phyloP scores from a whole-genome alignment of 2,329 filamentous ascomycete genomes.

The Balansia obtecta region DNA sequence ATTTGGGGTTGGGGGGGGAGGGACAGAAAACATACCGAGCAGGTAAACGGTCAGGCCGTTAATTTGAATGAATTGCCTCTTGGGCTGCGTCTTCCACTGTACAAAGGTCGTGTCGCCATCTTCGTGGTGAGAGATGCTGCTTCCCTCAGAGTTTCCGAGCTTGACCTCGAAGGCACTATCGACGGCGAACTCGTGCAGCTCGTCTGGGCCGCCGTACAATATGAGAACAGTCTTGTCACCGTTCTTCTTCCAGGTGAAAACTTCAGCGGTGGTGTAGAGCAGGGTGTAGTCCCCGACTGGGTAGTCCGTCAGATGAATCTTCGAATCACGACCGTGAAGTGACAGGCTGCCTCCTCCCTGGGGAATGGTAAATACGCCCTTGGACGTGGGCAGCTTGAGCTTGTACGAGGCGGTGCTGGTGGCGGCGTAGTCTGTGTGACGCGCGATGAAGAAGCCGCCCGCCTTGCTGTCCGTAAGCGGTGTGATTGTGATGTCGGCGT shows the following conservation, averaged over 20 bases:
- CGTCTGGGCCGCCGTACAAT: conserved; percentile 49
- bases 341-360: conserved; percentile 43
- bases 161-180: conserved; percentile 11
- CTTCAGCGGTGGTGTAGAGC: conserved; percentile 57
- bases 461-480: conserved; percentile 43
- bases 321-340: conserved; percentile 52
- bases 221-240: conserved; percentile 45
- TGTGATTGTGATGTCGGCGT: conserved; percentile 43
- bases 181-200: conserved; percentile 50
- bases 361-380: conserved; percentile 44
- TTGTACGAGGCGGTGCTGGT: conserved; percentile 46
- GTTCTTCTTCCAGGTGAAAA: conserved; percentile 58
- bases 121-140: conserved; percentile 14
- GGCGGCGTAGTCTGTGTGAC: conserved; percentile 55
- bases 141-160: conserved; percentile 13
- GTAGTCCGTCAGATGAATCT: conserved; percentile 56
- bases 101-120: conserved; percentile 14
- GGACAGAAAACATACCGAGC: conserved; percentile 14
- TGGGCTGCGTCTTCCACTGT: conserved; percentile 19
- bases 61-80: conserved; percentile 19
- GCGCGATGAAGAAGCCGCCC: conserved; percentile 50
- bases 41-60: conserved; percentile 30
- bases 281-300: conserved; percentile 44
- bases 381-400: conserved; percentile 47
- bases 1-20: not conserved